Conservation (phyloP, 768 basidiomycete species). For the Mycena alexandri region DNA sequence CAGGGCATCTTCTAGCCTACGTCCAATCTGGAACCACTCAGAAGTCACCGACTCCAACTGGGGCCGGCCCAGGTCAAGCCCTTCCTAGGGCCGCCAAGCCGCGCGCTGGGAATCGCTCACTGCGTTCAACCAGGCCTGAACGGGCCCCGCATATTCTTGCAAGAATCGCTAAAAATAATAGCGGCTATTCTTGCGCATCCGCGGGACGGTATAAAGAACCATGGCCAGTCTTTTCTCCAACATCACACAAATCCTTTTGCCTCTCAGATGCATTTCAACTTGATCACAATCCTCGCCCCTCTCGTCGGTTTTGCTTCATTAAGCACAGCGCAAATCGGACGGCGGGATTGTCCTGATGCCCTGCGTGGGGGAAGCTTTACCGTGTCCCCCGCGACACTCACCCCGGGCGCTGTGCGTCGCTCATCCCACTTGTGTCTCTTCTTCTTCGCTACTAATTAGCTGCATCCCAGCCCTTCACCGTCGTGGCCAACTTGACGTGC, state of each 20-base stretch:
- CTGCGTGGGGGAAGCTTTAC: conserved; percentile 14
- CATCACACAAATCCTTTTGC: conserved; percentile 6
- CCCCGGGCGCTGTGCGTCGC: conserved; percentile 15
- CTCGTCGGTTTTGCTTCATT: conserved; percentile 11
- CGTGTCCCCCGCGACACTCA: conserved; percentile 14
- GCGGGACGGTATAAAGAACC: conserved; percentile 20
- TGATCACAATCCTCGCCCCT: conserved; percentile 17
- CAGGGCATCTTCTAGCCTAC: too few relatives aligned
- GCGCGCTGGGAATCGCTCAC: too few relatives aligned
- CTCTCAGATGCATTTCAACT: conserved; percentile 11
- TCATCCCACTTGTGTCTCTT: not conserved
- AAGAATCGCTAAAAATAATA: too few relatives aligned
- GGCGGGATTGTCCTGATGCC: conserved; percentile 15
- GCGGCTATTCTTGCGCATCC: conserved; percentile 6
- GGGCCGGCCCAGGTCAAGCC: too few relatives aligned
- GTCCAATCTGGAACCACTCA: too few relatives aligned
- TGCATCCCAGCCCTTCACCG: too few relatives aligned
- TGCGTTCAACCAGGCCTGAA: too few relatives aligned
- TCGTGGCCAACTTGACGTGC: too few relatives aligned
- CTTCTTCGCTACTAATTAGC: not conserved
- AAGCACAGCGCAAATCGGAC: conserved; percentile 13
- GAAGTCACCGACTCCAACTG: too few relatives aligned
- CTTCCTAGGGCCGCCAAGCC: too few relatives aligned
- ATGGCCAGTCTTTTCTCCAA: conserved; percentile 1
- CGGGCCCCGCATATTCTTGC: too few relatives aligned